Evolutionary conservation across 169 alveolate species (phyloP).

Genomic region (Plasmodium malariae): DNA sequence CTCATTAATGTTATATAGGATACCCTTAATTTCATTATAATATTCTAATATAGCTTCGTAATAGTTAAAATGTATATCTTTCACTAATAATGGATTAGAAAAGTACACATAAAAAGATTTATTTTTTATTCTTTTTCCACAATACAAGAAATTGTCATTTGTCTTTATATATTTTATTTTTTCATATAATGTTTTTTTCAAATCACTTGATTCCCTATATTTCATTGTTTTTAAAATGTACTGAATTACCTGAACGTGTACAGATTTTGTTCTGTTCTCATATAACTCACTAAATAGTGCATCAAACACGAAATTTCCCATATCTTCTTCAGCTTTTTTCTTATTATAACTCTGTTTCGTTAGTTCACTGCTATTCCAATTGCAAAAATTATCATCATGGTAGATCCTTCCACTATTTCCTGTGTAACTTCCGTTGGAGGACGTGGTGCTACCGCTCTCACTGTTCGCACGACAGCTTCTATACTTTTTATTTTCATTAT

Average conservation of each 20-base stretch:
- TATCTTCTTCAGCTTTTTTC: background rate
- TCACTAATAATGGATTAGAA: slow-evolving; percentile 23
- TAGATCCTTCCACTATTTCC: too few relatives aligned
- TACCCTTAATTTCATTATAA: slow-evolving; percentile 36
- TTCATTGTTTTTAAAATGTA: slow-evolving; percentile 20
- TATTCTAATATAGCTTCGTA: background rate
- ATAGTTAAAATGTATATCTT: slow-evolving; percentile 20
- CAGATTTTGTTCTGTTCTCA: slow-evolving; percentile 4
- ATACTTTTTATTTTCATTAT: too few relatives aligned
- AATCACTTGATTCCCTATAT: slow-evolving; percentile 9
- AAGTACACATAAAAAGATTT: slow-evolving; percentile 21
- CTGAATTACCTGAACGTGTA: slow-evolving; percentile 27
- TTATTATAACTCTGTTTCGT: background rate
- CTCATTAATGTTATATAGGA: slow-evolving; percentile 28
- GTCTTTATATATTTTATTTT: background rate
- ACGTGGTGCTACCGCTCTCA: too few relatives aligned
- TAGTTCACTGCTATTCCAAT: too few relatives aligned
- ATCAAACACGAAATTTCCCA: slow-evolving; percentile 11
- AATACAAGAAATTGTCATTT: background rate
- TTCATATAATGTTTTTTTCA: background rate
- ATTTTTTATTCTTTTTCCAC: slow-evolving; percentile 6
- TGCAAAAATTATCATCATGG: too few relatives aligned
- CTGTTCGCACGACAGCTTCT: too few relatives aligned
- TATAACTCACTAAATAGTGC: slow-evolving; percentile 28
- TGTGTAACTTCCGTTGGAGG: too few relatives aligned